Evolutionary conservation across 495 filamentous ascomycete species (phyloP).

Genomic region (Aspergillus sclerotiicarbonarius): DNA sequence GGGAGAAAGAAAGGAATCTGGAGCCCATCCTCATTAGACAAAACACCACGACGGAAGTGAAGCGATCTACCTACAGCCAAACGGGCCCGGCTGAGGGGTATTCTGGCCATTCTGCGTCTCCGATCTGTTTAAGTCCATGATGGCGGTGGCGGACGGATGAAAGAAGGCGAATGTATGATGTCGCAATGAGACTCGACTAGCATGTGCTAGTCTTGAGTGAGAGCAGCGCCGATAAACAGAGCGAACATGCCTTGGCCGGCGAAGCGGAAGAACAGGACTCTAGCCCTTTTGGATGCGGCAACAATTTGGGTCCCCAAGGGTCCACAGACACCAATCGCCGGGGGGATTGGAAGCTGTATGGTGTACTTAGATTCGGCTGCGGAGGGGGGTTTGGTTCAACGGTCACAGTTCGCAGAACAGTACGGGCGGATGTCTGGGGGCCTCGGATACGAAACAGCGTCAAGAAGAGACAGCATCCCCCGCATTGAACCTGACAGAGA

Average conservation of each 20-base stretch:
- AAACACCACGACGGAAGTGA: neutral
- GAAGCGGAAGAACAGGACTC: neutral
- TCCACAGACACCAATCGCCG: neutral
- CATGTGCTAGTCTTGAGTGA: slow-evolving; percentile 27
- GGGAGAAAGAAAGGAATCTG: slow-evolving; percentile 47
- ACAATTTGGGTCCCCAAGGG: neutral
- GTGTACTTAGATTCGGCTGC: neutral
- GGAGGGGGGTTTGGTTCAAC: neutral
- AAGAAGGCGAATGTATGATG: slow-evolving; percentile 5
- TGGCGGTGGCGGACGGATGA: slow-evolving; percentile 12
- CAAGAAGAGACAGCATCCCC: slow-evolving; percentile 14
- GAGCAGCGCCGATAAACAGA: slow-evolving; percentile 24
- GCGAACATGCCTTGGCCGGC: slow-evolving; percentile 35
- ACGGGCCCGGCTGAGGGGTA: slow-evolving; percentile 45
- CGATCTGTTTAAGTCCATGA: slow-evolving; percentile 35
- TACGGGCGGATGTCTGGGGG: neutral
- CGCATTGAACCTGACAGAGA: slow-evolving; percentile 14
- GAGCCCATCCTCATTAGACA: slow-evolving; percentile 20
- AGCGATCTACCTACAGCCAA: slow-evolving; percentile 55
- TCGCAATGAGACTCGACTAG: slow-evolving; percentile 6
- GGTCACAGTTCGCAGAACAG: neutral
- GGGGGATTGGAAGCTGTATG: neutral
- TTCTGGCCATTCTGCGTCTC: slow-evolving; percentile 30
- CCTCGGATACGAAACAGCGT: slow-evolving; percentile 7
- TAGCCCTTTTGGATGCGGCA: neutral